Evolutionary conservation across 1,284 basidiomycete species (phyloP), one percentile per base, ranked within the genome.

Genomic region (Naganishia sp.): DNA sequence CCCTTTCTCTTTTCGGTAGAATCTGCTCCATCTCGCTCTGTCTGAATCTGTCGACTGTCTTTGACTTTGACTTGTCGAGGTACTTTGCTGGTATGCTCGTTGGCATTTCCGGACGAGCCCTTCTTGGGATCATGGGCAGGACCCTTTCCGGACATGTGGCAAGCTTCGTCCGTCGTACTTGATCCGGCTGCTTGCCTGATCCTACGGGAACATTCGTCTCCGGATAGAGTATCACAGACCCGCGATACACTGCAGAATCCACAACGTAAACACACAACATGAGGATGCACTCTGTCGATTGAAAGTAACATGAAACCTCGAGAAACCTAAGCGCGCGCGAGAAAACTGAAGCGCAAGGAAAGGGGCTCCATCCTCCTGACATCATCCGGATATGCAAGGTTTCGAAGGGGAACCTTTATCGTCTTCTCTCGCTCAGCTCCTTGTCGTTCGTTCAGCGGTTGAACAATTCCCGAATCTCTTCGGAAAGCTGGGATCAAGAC

Each of bases 61-160:
- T 61, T 61, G 23, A 61, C 21, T 39, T 61, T 61, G 48, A 42
- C 59, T 61, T 61, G 59, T 52, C 59, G 59, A 36, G 59, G 36
- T 0, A 43, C 48, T 28, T 61, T 61, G n/a, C 46, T 23, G 56
- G 28, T 21, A 9, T 55, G 56, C 18, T 33, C 31, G 13, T 11
- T n/a, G 11, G 39, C 44, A 10, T 43, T 16, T 15, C 16, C 13
- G 44, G n/a, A 4, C 18, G 44, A 0, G 16, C 50, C 48, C 28
- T 36, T 61, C 39, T 46, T 23, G 48, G 59, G 50, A 16, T 61
- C 50, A 39, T 28, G 49, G 6, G 21, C 59, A 36, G n/a, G 7
- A 39, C 28, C 46, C n/a, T n/a, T 18, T 6, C 39, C 59, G 36
- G 59, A 10, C 59, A 61, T 61, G 11, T 52, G 48, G 11, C 18